Evolutionary conservation across 805 yeast genomes (phyloP).

Genomic region (Pichia exigua): DNA sequence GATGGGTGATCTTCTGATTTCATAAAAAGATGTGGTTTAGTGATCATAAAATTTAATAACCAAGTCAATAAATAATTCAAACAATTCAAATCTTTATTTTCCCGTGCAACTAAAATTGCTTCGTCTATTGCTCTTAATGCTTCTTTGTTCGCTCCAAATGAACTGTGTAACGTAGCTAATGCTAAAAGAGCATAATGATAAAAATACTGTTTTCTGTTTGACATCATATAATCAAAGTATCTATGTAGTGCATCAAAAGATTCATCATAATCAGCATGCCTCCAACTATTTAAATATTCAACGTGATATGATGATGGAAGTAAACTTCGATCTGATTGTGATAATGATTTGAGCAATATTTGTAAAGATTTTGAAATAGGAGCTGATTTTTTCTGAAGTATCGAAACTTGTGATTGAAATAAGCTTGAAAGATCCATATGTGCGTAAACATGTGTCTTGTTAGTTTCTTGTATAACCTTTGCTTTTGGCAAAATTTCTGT

Average conservation of each 20-base stretch:
- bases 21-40: conserved; percentile 46
- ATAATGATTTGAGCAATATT: conserved; percentile 37
- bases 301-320: conserved; percentile 48
- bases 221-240: conserved; percentile 69
- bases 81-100: conserved; percentile 67
- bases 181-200: conserved; percentile 74
- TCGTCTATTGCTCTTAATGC: conserved; percentile 79
- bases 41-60: conserved; percentile 62
- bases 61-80: conserved; percentile 66
- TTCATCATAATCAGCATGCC: conserved; percentile 53
- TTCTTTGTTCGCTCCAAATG: conserved; percentile 55
- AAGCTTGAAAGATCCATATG: conserved; percentile 43
- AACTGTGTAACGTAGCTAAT: conserved; percentile 62
- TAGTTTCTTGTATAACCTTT: neutral
- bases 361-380: conserved; percentile 39
- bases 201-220: conserved; percentile 51
- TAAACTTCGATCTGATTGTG: conserved; percentile 36
- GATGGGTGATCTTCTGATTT: conserved; percentile 35
- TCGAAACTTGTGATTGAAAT: conserved; percentile 44
- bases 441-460: conserved; percentile 22
- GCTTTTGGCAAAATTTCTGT: conserved; percentile 7
- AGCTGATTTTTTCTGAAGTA: conserved; percentile 45
- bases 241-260: conserved; percentile 50
- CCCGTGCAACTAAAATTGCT: conserved; percentile 82
- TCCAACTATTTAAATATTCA: conserved; percentile 51